These are phyloP conservation scores for Trifolium fragiferum DNA, from an alignment of 306 rosid species.

Conservation along the genomic window DNA sequence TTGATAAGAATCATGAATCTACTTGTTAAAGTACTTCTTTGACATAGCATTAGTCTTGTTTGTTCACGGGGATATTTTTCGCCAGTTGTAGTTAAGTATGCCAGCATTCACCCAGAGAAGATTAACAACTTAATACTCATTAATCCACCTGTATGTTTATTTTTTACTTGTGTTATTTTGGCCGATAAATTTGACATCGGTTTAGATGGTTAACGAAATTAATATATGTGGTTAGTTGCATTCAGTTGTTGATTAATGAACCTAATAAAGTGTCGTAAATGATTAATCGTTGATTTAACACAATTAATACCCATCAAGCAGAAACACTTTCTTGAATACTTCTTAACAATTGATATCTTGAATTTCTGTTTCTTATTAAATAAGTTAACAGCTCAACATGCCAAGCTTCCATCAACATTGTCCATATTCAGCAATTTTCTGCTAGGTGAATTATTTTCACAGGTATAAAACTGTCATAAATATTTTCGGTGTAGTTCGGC, in stretches of 20 bases:
- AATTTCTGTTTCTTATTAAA: conserved; percentile 42
- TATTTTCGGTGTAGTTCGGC: background rate
- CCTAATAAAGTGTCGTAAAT: background rate
- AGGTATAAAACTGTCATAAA: conserved; percentile 56
- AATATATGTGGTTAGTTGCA: background rate
- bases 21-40: conserved; percentile 1
- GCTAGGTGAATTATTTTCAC: conserved; percentile 92
- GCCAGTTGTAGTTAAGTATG: conserved; percentile 79
- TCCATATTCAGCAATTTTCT: conserved; percentile 90
- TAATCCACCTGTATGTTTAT: conserved; percentile 76
- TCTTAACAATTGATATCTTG: conserved; percentile 27
- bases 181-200: background rate
- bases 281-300: background rate
- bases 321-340: no score
- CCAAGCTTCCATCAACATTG: conserved; percentile 82
- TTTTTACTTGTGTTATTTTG: background rate
- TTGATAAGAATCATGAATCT: conserved; percentile 30
- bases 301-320: background rate
- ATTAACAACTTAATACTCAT: conserved; percentile 66
- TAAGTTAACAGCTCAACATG: conserved; percentile 75
- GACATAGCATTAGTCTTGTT: conserved; percentile 27
- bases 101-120: conserved; percentile 69
- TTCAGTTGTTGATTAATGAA: background rate
- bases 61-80: conserved; percentile 82
- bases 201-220: background rate